phyloP scores from a whole-genome alignment of 2,329 filamentous ascomycete genomes.

The Stylonectria norvegica region DNA sequence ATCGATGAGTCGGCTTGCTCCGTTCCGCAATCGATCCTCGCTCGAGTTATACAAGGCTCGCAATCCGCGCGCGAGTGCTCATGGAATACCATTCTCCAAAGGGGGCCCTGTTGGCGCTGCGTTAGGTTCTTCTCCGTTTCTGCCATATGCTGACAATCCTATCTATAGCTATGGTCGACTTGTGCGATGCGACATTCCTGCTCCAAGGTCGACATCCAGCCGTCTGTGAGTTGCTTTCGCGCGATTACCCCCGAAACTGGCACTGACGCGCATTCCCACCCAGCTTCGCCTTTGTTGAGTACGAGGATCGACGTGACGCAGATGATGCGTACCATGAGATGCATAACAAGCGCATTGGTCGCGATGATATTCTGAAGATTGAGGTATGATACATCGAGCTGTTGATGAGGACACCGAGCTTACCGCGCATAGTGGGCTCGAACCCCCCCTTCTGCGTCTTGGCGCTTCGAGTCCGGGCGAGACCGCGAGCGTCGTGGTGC shows the following conservation, averaged over 20 bases:
- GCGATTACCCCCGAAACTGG: too few relatives aligned
- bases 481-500: conserved; percentile 64
- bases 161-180: conserved; percentile 83
- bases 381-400: conserved; percentile 62
- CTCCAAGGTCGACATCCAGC: conserved; percentile 87
- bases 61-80: conserved; percentile 24
- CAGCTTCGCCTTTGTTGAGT: conserved; percentile 97
- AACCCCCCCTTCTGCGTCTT: conserved; percentile 94
- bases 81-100: conserved; percentile 23
- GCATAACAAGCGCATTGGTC: conserved; percentile 98
- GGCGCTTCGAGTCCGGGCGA: conserved; percentile 93
- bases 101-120: conserved; percentile 25
- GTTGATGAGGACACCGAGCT: not conserved
- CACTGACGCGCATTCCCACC: too few relatives aligned
- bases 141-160: conserved; percentile 48
- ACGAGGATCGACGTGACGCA: conserved; percentile 95
- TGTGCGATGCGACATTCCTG: conserved; percentile 97
- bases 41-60: conserved; percentile 24
- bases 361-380: conserved; percentile 95
- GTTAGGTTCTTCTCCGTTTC: conserved; percentile 14
- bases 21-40: conserved; percentile 25
- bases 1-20: conserved; percentile 29
- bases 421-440: conserved; percentile 75
- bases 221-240: conserved; percentile 74
- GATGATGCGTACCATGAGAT: conserved; percentile 99